phyloP scores from a whole-genome alignment of 768 basidiomycete genomes.

The Suillus plorans region DNA sequence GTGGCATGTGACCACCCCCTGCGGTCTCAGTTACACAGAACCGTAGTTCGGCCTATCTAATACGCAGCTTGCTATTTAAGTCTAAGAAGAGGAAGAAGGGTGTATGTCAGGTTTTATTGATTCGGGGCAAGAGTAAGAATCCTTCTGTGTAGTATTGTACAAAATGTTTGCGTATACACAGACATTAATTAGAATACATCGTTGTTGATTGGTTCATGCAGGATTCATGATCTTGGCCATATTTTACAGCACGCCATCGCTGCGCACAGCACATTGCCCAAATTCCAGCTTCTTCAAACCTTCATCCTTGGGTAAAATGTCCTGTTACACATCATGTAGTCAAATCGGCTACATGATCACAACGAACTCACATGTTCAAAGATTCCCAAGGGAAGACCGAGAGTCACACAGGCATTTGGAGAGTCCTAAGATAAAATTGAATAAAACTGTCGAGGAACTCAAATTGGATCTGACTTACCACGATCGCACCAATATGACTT shows the following conservation, averaged over 20 bases:
- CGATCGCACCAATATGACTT: constrained; percentile 67
- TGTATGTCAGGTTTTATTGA: neutral
- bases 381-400: constrained; percentile 74
- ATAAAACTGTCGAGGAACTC: neutral
- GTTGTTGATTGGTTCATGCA: neutral
- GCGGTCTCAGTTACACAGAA: constrained; percentile 16
- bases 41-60: constrained; percentile 2
- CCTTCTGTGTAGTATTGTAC: neutral
- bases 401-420: constrained; percentile 75
- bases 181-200: neutral
- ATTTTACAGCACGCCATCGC: constrained; percentile 50
- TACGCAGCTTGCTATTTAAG: neutral
- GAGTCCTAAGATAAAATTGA: constrained; percentile 48
- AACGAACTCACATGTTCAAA: constrained; percentile 59
- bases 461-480: constrained; percentile 40
- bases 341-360: neutral
- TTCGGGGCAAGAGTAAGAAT: neutral
- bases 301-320: constrained; percentile 65
- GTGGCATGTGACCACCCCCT: constrained; percentile 30
- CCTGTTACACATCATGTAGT: constrained; percentile 36
- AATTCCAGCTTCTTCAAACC: constrained; percentile 59
- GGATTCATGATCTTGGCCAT: neutral
- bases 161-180: neutral
- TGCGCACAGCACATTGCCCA: constrained; percentile 49
- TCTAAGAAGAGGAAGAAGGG: neutral